Conservation (phyloP, 192 early-diverging fungal species). For the Umbelopsis ramanniana region DNA sequence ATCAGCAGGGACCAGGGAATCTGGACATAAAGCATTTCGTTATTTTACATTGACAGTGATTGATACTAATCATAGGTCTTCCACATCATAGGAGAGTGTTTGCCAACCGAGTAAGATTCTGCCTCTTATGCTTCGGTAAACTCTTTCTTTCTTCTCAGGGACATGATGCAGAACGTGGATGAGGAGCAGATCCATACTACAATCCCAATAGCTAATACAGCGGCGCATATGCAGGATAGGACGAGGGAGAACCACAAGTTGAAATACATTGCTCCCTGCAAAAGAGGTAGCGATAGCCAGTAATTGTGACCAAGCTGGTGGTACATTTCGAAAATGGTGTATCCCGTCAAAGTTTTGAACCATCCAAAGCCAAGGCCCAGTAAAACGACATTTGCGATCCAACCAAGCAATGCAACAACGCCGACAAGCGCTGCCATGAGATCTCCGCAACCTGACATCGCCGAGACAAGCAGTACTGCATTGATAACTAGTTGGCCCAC, state of each 20-base stretch:
- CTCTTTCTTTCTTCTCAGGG: no score
- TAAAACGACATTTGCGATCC: background rate
- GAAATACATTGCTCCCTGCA: constrained; percentile 3
- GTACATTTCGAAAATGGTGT: constrained; percentile 14
- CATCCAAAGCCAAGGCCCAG: constrained; percentile 9
- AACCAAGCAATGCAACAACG: background rate
- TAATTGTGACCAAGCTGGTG: background rate
- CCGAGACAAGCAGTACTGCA: background rate
- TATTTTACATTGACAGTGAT: no score
- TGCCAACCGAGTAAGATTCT: no score
- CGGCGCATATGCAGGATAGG: background rate
- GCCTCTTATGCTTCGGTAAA: no score
- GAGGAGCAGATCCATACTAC: background rate
- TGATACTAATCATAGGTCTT: no score
- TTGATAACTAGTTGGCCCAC: background rate
- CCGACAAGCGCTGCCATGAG: background rate
- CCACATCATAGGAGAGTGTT: no score
- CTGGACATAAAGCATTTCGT: no score
- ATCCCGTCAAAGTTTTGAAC: constrained; percentile 9
- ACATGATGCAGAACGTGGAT: no score
- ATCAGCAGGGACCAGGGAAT: no score
- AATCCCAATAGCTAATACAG: background rate
- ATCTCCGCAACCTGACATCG: background rate
- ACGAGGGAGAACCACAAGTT: constrained; percentile 6
- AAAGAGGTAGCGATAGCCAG: background rate